Base-by-base conservation (phyloP, 2,329 filamentous ascomycete species). In the Cladophialophora exuberans region DNA sequence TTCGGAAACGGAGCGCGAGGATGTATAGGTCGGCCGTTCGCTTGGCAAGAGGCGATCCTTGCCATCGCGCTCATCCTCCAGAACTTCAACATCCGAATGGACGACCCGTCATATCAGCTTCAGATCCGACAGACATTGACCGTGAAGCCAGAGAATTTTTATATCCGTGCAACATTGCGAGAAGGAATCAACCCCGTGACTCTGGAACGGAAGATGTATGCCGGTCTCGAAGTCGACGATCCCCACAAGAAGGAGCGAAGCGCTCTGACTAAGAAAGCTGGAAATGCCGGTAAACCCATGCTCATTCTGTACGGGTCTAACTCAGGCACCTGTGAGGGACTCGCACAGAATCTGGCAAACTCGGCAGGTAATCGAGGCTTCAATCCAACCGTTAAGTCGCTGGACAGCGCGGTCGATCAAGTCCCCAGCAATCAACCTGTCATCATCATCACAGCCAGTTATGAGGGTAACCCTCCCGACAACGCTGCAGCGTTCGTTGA, bases 301-400 rank as follows among this genome's bases (percentile, higher is more conserved):
- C 80, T 80, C n/a, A 80, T 92, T 17, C 80, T 85, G 38, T 91
- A 88, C 65, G 88, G 88, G 2, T 88, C 85, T 15, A 89, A 90
- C 66, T 84, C 83, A 1, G 88, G 88, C 0, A 91, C 88, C 1
- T 91, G 88, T 67, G 85, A 90, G 68, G 77, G 83, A 1, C 77
- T 90, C 41, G 84, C 87, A 1, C 80, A 86, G 59, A 76, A 81
- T 23, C 68, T 90, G 9, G 84, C 84, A 0, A 75, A 78, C 6
- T 80, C 84, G 64, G 86, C 86, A 0, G 64, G 74, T 1, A 68
- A 69, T 2, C 82, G 83, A 62, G 87, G 87, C 0, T 90, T 84
- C 68, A 70, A 67, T 3, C 81, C 82, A 4, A 75, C 73, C 2
- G 71, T 86, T 1, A 76, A 80, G 18, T 76, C 79, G 1, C 70